Evolutionary conservation across 2,329 filamentous ascomycete species (phyloP).

Genomic region (Colletotrichum theobromicola): DNA sequence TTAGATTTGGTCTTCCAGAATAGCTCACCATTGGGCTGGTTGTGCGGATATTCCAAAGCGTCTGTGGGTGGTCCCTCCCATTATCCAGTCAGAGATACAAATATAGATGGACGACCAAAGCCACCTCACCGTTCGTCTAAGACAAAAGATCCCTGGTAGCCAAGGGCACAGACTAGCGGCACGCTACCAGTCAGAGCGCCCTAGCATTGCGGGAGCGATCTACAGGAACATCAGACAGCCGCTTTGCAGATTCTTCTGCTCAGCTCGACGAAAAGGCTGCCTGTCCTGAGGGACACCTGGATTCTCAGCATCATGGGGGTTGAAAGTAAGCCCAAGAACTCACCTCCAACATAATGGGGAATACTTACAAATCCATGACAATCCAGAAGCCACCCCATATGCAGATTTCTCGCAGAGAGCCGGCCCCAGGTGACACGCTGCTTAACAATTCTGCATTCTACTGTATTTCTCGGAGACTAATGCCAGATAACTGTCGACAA

Average conservation of each 20-base stretch:
- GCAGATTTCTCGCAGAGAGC: background rate
- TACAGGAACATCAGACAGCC: conserved; percentile 4
- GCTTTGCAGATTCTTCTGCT: conserved; percentile 7
- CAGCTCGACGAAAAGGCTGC: background rate
- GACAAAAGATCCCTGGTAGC: background rate
- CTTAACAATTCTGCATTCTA: background rate
- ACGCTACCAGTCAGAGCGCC: background rate
- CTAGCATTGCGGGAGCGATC: conserved; percentile 9
- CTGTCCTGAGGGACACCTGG: background rate
- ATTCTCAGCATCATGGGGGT: background rate
- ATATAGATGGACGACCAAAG: background rate
- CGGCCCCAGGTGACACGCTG: background rate
- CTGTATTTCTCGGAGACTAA: background rate
- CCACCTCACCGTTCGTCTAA: background rate
- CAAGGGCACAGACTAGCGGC: background rate
- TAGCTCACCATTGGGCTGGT: background rate
- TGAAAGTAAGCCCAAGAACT: background rate
- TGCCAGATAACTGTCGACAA: background rate
- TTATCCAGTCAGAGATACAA: background rate
- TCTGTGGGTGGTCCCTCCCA: background rate
- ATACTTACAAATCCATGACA: background rate
- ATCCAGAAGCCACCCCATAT: background rate
- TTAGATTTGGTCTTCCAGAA: background rate
- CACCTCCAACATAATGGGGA: background rate
- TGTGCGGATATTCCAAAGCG: too few species aligned